Percentiles rank a stretch among this genome's conserved stretches.
These are phyloP conservation scores for Eucalyptus sp. DNA, from an alignment of 345 rosid genomes.

Conservation along the genomic window DNA sequence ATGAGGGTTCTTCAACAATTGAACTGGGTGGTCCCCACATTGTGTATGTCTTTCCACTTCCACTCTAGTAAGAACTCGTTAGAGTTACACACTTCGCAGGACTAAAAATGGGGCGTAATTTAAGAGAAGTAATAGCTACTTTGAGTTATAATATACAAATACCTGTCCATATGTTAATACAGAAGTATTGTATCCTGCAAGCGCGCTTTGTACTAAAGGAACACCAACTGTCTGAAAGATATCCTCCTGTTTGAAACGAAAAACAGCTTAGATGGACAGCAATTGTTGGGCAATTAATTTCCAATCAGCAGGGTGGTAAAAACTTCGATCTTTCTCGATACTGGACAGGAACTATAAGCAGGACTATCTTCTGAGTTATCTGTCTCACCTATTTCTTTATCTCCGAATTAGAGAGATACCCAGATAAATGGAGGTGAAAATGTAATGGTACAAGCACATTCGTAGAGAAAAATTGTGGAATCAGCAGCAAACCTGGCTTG, in stretches of 20 bases:
- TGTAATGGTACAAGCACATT: neutral
- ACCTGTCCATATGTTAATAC: constrained; percentile 94
- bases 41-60: constrained; percentile 95
- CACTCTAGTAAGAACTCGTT: constrained; percentile 39
- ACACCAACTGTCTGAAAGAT: constrained; percentile 66
- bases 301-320: neutral
- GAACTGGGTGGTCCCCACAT: constrained; percentile 98
- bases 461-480: neutral
- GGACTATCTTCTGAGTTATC: neutral
- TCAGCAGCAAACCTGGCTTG: constrained; percentile 51
- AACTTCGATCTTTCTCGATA: neutral
- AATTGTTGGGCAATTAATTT: neutral
- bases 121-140: neutral
- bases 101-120: neutral
- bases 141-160: neutral
- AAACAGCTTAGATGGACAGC: neutral
- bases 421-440: neutral
- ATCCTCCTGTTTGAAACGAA: constrained; percentile 40
- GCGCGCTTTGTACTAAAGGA: constrained; percentile 69
- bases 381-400: neutral
- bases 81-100: neutral
- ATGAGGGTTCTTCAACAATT: constrained; percentile 77
- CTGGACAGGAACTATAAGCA: neutral
- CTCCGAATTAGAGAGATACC: neutral
- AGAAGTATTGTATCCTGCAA: constrained; percentile 82